Evolutionary conservation across 192 early-diverging fungal genomes (phyloP), one percentile per base, ranked within the genome.

Genomic region (Rhizophagus prolifer): DNA sequence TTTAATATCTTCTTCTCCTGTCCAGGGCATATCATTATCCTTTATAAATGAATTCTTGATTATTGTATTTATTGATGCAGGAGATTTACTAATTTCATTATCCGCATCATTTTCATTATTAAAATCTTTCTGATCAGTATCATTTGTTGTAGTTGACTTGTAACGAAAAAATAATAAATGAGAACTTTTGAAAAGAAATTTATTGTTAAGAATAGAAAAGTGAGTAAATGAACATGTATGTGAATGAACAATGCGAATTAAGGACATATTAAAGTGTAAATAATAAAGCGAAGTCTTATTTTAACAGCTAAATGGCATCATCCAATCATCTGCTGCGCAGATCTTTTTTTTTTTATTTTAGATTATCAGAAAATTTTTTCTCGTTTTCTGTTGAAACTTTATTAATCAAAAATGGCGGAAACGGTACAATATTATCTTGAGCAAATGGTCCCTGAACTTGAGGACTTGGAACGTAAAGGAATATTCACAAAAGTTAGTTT

Each of bases 341-440:
- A 44, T 44, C 41, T 12, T 2, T 44, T 44, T 44, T 44, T 44
- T 44, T 44, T 44, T 44, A 12, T 44, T 2, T 44, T 44, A 44
- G 41, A 44, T 44, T 44, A 44, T 44, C 41, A 44, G 41, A 44
- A 44, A 12, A 12, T 44, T 44, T 44, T 44, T 44, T 12, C 7
- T 38, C 6, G 0, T 5, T 1, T 38, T 38, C 36, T 38, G 36
- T 38, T 38, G 36, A 38, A 38, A 8, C 36, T 7, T 38, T 38
- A 38, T 38, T 38, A 34, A 10, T 12, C 10, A 54, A 87, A 59
- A 65, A 98, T 97, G 95, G 95, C 95, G 9, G 96, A 95, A 74
- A 87, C 83, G 26, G 95, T 96, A 25, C 93, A 94, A 81, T 94
- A 89, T 85, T 92, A 95, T 74, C 90, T 99, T 71, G 97, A 97